Evolutionary conservation across 2,329 filamentous ascomycete species (phyloP).

Genomic region (Stachybotrys elegans): DNA sequence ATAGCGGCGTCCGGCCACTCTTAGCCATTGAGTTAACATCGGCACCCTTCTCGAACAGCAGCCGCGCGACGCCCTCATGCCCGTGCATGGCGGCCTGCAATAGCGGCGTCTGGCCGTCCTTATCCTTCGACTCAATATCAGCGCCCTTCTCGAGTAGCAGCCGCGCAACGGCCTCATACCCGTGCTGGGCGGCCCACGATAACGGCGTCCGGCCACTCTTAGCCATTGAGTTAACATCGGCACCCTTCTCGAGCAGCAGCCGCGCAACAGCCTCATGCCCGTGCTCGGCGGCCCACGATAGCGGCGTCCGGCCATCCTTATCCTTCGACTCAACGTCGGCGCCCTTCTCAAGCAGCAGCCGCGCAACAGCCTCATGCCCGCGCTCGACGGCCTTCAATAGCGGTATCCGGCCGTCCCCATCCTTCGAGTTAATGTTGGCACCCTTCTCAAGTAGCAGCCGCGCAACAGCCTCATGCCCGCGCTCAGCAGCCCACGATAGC

Average conservation of each 20-base stretch:
- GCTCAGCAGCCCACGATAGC: too few species aligned
- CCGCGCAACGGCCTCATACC: not conserved
- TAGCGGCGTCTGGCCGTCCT: not conserved
- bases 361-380: not conserved
- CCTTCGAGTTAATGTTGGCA: not conserved
- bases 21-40: too few species aligned
- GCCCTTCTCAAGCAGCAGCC: not conserved
- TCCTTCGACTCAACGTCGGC: not conserved
- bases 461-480: too few species aligned
- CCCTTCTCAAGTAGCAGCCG: too few species aligned
- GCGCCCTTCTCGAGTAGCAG: not conserved
- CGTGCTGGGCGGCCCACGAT: not conserved
- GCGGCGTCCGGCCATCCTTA: not conserved
- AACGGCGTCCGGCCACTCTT: not conserved
- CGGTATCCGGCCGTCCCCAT: not conserved
- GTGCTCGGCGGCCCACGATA: not conserved
- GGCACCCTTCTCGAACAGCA: not conserved
- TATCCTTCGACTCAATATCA: not conserved
- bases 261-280: not conserved
- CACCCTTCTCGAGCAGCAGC: not conserved
- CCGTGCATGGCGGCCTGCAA: too few species aligned
- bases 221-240: not conserved
- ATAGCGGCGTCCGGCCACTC: too few species aligned
- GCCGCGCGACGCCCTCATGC: not conserved
- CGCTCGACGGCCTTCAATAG: not conserved